Conservation (phyloP, 805 yeast species). For the Zygosaccharomyces kombuchaensis region DNA sequence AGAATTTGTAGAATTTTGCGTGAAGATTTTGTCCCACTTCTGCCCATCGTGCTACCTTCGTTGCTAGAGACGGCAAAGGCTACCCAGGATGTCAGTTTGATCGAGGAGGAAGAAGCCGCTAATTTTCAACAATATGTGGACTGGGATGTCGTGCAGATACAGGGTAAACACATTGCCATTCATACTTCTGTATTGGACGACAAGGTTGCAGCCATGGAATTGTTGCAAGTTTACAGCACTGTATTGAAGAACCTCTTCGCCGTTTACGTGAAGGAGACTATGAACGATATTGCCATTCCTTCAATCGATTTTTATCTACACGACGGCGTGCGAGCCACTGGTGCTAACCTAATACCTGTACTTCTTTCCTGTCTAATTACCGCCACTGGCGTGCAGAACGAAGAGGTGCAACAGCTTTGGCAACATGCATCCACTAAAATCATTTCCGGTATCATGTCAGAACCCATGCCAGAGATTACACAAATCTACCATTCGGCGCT, state of each 20-base stretch:
- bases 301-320: constrained; percentile 87
- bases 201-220: constrained; percentile 87
- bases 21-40: constrained; percentile 74
- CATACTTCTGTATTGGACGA: constrained; percentile 94
- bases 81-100: constrained; percentile 79
- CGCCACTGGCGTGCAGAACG: constrained; percentile 47
- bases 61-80: constrained; percentile 80
- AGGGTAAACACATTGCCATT: constrained; percentile 91
- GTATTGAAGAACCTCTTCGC: constrained; percentile 77
- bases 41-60: constrained; percentile 87
- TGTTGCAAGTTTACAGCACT: constrained; percentile 77
- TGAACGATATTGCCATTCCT: constrained; percentile 76
- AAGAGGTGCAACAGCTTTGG: constrained; percentile 68
- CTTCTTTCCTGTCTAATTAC: constrained; percentile 58
- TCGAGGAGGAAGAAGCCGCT: constrained; percentile 86
- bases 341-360: constrained; percentile 79
- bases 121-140: constrained; percentile 80
- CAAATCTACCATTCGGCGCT: constrained; percentile 74
- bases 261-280: constrained; percentile 75
- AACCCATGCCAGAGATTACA: constrained; percentile 78
- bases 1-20: constrained; percentile 86
- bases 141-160: constrained; percentile 89
- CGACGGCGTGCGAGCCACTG: constrained; percentile 91
- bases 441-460: constrained; percentile 61
- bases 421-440: constrained; percentile 61